phyloP scores from a whole-genome alignment of 176 grass and related monocot genomes.

The Raddia guianensis region DNA sequence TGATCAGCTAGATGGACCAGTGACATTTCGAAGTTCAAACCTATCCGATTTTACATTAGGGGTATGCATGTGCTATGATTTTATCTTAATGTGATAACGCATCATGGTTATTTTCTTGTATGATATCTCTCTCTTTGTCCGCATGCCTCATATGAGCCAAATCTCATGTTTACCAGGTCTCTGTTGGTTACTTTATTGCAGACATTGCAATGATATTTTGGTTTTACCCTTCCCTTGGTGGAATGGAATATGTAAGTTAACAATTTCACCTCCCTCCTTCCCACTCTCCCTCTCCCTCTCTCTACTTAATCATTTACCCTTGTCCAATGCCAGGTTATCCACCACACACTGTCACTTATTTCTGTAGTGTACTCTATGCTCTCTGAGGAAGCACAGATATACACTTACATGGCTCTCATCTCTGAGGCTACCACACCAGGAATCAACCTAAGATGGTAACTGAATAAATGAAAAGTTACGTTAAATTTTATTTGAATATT shows the following conservation, averaged over 20 bases:
- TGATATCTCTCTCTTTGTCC: neutral
- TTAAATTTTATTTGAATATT: slow-evolving; percentile 11
- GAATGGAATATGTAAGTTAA: slow-evolving; percentile 90
- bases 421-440: slow-evolving; percentile 93
- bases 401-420: slow-evolving; percentile 87
- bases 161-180: slow-evolving; percentile 68
- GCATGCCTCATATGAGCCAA: slow-evolving; percentile 2
- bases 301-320: neutral
- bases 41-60: slow-evolving; percentile 82
- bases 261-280: neutral
- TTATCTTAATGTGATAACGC: neutral
- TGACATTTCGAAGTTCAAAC: slow-evolving; percentile 81
- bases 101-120: neutral
- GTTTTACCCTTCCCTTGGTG: slow-evolving; percentile 93
- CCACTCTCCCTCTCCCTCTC: neutral
- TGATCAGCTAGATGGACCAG: slow-evolving; percentile 63
- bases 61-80: slow-evolving; percentile 58
- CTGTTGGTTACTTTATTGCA: slow-evolving; percentile 88
- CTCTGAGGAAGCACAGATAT: slow-evolving; percentile 83
- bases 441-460: slow-evolving; percentile 95
- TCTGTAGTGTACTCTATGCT: slow-evolving; percentile 71
- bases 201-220: slow-evolving; percentile 95
- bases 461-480: slow-evolving; percentile 26
- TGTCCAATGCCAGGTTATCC: slow-evolving; percentile 67
- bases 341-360: slow-evolving; percentile 78